These are phyloP conservation scores for Neoboletus subvelutipes DNA, from an alignment of 768 basidiomycete species.

Conservation along the genomic window DNA sequence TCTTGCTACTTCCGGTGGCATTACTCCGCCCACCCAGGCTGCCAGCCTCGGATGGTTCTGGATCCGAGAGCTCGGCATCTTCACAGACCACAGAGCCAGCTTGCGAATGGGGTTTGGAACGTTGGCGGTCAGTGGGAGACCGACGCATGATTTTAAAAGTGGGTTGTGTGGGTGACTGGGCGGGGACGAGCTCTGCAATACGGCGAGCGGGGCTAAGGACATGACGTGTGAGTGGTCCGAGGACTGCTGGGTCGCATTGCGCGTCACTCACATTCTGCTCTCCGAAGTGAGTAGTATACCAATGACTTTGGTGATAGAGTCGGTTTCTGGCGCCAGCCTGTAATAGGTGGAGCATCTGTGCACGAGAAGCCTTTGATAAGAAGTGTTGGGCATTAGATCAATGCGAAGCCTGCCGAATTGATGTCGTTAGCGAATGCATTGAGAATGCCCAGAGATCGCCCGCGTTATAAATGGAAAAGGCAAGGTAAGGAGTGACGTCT, in stretches of 20 bases:
- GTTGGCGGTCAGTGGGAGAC: slow-evolving; percentile 49
- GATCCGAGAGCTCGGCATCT: slow-evolving; percentile 74
- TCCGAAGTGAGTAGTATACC: slow-evolving; percentile 56
- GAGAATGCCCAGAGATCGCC: neutral
- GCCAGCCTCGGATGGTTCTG: slow-evolving; percentile 79
- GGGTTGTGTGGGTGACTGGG: slow-evolving; percentile 66
- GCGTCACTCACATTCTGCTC: slow-evolving; percentile 67
- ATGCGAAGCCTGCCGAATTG: slow-evolving; percentile 51
- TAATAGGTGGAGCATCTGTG: slow-evolving; percentile 86
- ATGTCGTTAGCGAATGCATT: slow-evolving; percentile 22
- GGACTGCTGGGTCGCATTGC: neutral
- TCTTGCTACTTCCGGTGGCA: slow-evolving; percentile 60
- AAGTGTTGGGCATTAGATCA: slow-evolving; percentile 66
- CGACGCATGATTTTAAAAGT: slow-evolving; percentile 89
- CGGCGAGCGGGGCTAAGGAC: slow-evolving; percentile 60
- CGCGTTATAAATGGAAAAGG: neutral
- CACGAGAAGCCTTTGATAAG: slow-evolving; percentile 83
- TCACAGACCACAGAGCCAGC: slow-evolving; percentile 72
- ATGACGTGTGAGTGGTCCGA: slow-evolving; percentile 15
- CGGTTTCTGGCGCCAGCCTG: slow-evolving; percentile 68
- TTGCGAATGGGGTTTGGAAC: slow-evolving; percentile 63
- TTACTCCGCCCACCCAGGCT: slow-evolving; percentile 71
- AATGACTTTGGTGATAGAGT: slow-evolving; percentile 63
- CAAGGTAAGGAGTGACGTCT: slow-evolving; percentile 1
- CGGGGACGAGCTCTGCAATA: slow-evolving; percentile 75